Evolutionary conservation across 2,329 filamentous ascomycete genomes (phyloP), one percentile per base, ranked within the genome.

Genomic region (Thyridium curvatum): DNA sequence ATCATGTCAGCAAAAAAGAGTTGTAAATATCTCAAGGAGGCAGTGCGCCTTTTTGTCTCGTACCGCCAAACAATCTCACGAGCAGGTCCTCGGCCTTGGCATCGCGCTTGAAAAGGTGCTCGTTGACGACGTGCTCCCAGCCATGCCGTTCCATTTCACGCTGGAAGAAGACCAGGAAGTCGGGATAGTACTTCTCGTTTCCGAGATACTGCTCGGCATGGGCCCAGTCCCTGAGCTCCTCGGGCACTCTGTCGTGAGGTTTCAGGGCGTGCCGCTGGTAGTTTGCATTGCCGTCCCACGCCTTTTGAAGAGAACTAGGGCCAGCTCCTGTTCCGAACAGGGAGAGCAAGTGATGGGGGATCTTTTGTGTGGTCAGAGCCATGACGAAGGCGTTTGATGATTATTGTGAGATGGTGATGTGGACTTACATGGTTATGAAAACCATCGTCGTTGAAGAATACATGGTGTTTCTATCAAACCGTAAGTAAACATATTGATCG

Each of bases 121-220:
- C 73, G 13, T 69, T 62, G 18, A 94, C 40, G 0, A 81, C 77
- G 2, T 66, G 59, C 47, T 80, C 64, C 68, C 29, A 32, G 32
- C 78, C 75, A 30, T 73, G 72, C 18, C 57, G 55, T 12, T 82
- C 74, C 28, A 95, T 86, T 55, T 93, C 82, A 2, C 62, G 55
- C 52, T 86, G 76, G 62, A 88, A 96, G 65, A 86, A 94, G 7
- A 66, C 63, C 3, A 95, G 68, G 54, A 85, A 94, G 51, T 88
- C 79, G 8, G 77, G 63, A 54, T 94, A 95, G 56, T 74, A 62
- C 38, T 64, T 46, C 14, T 62, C 77, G 9, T 80, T 72, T 6
- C 84, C 85, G 1, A 93, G 64, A 45, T 76, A 79, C 12, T 54
- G 54, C 36, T 69, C 68, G 41, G 83, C 84, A 21, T 64, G 62